phyloP scores from a whole-genome alignment of 192 early-diverging fungal genomes.

The Neocallimastix lanati region DNA sequence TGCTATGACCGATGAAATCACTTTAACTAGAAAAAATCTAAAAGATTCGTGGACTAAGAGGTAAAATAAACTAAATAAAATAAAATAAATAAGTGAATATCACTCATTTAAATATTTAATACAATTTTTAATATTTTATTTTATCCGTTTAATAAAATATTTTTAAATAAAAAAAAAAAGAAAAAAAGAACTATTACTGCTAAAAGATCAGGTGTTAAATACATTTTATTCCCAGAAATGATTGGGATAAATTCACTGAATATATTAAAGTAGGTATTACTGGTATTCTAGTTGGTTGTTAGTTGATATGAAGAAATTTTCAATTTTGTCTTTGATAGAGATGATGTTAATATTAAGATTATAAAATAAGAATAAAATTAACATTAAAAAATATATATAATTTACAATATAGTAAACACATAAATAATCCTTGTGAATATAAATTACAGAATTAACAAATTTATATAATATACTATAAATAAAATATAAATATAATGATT shows the following conservation, averaged over 20 bases:
- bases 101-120: too few species aligned
- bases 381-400: too few species aligned
- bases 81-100: too few species aligned
- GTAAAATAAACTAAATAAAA: too few species aligned
- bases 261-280: constrained; percentile 79
- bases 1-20: constrained; percentile 98
- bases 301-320: constrained; percentile 34
- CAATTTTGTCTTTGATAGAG: not conserved
- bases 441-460: too few species aligned
- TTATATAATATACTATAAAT: too few species aligned
- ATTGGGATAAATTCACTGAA: constrained; percentile 90
- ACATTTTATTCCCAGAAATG: constrained; percentile 79
- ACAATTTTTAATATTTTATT: too few species aligned
- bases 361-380: not conserved
- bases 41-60: constrained; percentile 69
- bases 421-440: too few species aligned
- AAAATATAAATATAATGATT: too few species aligned
- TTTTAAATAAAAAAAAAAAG: too few species aligned
- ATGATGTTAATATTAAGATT: not conserved
- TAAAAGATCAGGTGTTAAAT: constrained; percentile 73
- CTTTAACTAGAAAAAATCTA: constrained; percentile 90
- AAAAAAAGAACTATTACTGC: constrained; percentile 93
- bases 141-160: too few species aligned
- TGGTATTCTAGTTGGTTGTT: constrained; percentile 61
- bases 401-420: too few species aligned